Base-by-base conservation (phyloP, 2,329 filamentous ascomycete species). In the Chalaropsis ovoidea region DNA sequence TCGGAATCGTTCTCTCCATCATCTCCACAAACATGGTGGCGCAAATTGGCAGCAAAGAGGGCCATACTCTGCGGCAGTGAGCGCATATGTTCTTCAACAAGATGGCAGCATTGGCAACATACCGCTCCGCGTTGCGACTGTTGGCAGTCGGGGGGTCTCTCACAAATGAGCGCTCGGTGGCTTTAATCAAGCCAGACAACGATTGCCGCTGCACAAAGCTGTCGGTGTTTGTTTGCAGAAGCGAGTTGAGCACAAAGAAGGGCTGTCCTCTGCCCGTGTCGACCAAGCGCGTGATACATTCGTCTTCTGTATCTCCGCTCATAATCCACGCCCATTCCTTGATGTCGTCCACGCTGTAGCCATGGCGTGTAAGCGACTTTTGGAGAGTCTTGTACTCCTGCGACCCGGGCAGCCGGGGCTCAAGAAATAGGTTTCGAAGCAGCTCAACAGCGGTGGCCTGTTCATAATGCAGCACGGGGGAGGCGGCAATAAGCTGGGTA, bases 1-100 rank as follows among this genome's bases (percentile, higher is more conserved):
- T 64, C 47, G 24, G 72, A 65, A 66, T 47, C 8, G 73, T 69
- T 8, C 52, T 65, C 54, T 67, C 68, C 24, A 76, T 74, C 58
- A 75, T 75, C 13, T 70, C 66, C 3, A 67, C 71, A 17, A 71
- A 69, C 35, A 76, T 67, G 5, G 70, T 69, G 6, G 74, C 73
- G n/a, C 75, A 69, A 1, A 69, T 67, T 5, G 71, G 67, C 13
- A 76, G 68, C 1, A 70, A 70, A 19, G 66, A 70, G 7, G 75
- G 74, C 68, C 70, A 72, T 27, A 72, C 39, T 6, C 69, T 69
- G 27, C 69, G 68, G 45, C 68, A 68, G 45, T 69, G 68, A 17
- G 42, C 60, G 13, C 64, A 62, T 7, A 68, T 41, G n/a, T 62
- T 42, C 31, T 61, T 54, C 17, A 68, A 54, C 6, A 65, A 24